A percentile compares a stretch with the other conserved stretches of the same genome.
Conservation (phyloP, 2,329 filamentous ascomycete species). For the Diplodia intermedia region DNA sequence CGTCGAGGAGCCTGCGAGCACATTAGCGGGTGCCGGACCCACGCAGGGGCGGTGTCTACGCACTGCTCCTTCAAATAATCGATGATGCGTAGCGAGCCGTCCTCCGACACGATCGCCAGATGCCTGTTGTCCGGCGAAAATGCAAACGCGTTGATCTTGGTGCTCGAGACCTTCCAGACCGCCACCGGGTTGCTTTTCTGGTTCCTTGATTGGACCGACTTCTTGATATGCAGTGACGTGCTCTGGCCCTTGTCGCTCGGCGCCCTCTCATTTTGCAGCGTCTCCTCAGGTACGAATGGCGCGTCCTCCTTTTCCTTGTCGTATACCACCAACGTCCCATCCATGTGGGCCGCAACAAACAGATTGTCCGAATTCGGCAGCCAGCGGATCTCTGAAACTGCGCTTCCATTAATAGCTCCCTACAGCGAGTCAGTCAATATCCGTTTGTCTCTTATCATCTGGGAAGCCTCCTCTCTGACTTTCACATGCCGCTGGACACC, state of each 20-base stretch:
- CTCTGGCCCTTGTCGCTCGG: constrained; percentile 45
- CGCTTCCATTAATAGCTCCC: constrained; percentile 85
- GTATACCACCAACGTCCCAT: constrained; percentile 89
- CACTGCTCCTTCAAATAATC: constrained; percentile 91
- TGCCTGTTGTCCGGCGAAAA: constrained; percentile 91
- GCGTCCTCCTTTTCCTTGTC: constrained; percentile 97
- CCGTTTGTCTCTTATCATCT: constrained; percentile 5
- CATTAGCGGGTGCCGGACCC: constrained; percentile 11
- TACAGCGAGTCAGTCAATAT: constrained; percentile 44
- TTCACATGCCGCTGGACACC: constrained; percentile 4
- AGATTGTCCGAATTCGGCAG: constrained; percentile 92
- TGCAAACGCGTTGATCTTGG: constrained; percentile 86
- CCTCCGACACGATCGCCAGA: constrained; percentile 88
- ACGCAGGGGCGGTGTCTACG: constrained; percentile 42
- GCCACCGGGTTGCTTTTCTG: constrained; percentile 93
- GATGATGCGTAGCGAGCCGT: constrained; percentile 86
- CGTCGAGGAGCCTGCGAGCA: constrained; percentile 72
- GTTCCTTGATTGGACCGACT: constrained; percentile 92
- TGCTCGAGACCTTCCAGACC: constrained; percentile 90
- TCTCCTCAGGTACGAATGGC: constrained; percentile 71
- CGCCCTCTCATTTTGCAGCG: constrained; percentile 30
- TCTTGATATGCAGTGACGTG: constrained; percentile 72
- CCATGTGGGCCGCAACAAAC: constrained; percentile 90
- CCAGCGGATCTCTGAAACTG: constrained; percentile 89
- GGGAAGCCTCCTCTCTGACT: constrained; percentile 3